Evolutionary conservation across 108 stramenopile genomes (phyloP), one percentile per base, ranked within the genome.

Genomic region (Skeletonema tropicum): DNA sequence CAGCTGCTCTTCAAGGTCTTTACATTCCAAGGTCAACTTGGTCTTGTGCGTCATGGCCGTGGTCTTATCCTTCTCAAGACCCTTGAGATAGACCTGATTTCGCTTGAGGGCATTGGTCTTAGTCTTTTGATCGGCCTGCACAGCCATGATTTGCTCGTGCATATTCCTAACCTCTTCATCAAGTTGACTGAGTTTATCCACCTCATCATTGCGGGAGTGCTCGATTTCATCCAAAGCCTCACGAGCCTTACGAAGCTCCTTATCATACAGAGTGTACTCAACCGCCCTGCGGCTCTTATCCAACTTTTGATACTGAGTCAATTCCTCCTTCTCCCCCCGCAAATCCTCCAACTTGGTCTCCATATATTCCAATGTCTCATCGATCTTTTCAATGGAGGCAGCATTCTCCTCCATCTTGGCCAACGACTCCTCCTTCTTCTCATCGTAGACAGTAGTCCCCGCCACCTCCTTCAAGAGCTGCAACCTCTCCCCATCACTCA

Each of bases 371-470:
- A 98, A 73, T 15, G 95, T 95, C 57, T 92, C 89, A 21, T 96
- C 77, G 71, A 99, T 98, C 77, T 97, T 97, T 26, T 89, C 90
- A 45, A 97, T 90, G 61, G 81, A 90, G 31, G 79, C 70, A 30
- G 68, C 64, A 66, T 98, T 99, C 75, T 99, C 98, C 21, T 89
- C 82, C 95, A 99, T 98, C 73, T 98, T 95, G 66, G 87, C 74
- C 26, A 92, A 68, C 25, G 92, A 89, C 83, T 99, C 98, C 32
- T 74, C 76, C 75, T 99, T 94, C 71, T 98, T 97, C 74, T 98
- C 96, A 73, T 99, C 98, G 71, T 99, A 99, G 29, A 99, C 95
- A 15, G 95, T 93, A 10, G 97, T 97, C 9, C 97, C 98, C 7
- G 96, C 96, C 9, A 99, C 97, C 86, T 99, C 92, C 83, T 99